These are phyloP conservation scores for Leishmania guyanensis DNA, from an alignment of 208 protist genomes.

Conservation along the genomic window DNA sequence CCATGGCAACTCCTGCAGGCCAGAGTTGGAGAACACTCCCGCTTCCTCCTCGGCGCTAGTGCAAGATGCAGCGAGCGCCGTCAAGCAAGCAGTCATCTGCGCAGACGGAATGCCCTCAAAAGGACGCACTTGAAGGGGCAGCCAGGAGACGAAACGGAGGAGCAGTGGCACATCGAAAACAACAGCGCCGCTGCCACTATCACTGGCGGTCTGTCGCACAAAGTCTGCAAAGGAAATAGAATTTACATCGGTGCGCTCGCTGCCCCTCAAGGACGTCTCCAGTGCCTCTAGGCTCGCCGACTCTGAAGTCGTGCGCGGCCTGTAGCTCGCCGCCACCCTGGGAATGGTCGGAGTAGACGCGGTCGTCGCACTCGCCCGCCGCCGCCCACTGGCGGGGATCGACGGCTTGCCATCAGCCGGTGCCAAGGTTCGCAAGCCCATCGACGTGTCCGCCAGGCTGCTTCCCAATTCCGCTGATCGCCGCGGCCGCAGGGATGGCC, in stretches of 20 bases:
- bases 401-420: not conserved
- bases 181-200: not conserved
- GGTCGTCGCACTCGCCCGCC: not conserved
- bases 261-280: not conserved
- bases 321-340: not conserved
- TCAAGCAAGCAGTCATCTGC: constrained; percentile 33
- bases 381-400: not conserved
- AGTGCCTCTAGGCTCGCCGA: not conserved
- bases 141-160: constrained; percentile 29
- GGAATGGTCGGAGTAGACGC: not conserved
- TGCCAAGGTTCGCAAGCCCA: constrained; percentile 9
- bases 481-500: not conserved
- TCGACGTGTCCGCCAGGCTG: constrained; percentile 10
- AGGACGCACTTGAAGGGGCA: constrained; percentile 44
- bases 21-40: not conserved
- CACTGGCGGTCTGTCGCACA: constrained; percentile 2
- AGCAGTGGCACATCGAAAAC: constrained; percentile 9
- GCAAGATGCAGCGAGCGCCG: constrained; percentile 15
- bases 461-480: not conserved
- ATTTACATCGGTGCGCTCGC: not conserved
- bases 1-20: not conserved
- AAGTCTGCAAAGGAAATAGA: constrained; percentile 10
- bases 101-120: constrained; percentile 35
- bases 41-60: not conserved
- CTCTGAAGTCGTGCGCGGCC: constrained; percentile 8